Evolutionary conservation across 73 alveolate genomes (phyloP).

Genomic region (Durusdinium trenchii): DNA sequence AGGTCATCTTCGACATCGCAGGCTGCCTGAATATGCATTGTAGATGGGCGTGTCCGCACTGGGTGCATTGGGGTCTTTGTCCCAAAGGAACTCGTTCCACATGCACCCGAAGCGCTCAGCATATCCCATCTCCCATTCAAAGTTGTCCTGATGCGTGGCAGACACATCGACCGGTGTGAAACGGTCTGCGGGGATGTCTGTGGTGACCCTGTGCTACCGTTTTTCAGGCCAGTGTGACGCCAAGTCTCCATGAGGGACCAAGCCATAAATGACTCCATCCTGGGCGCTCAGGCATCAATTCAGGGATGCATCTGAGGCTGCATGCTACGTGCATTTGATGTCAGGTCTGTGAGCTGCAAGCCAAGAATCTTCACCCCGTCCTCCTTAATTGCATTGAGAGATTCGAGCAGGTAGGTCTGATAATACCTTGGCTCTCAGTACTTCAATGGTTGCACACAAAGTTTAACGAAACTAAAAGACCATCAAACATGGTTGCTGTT

Average conservation of each 20-base stretch:
- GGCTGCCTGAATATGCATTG: slow-evolving; percentile 73
- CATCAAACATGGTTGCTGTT: too few relatives aligned
- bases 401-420: slow-evolving; percentile 31
- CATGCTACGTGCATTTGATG: neutral
- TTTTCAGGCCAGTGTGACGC: too few relatives aligned
- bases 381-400: slow-evolving; percentile 36
- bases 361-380: slow-evolving; percentile 38
- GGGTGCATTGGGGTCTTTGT: slow-evolving; percentile 65
- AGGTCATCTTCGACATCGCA: too few relatives aligned
- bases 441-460: too few relatives aligned
- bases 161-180: too few relatives aligned
- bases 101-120: slow-evolving; percentile 71
- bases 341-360: neutral
- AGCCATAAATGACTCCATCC: slow-evolving; percentile 78
- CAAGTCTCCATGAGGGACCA: slow-evolving; percentile 85
- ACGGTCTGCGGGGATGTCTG: too few relatives aligned
- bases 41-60: slow-evolving; percentile 41
- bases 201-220: too few relatives aligned
- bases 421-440: slow-evolving; percentile 9
- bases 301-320: too few relatives aligned
- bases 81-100: slow-evolving; percentile 79
- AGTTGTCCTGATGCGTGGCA: slow-evolving; percentile 96
- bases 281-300: neutral
- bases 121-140: slow-evolving; percentile 96
- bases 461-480: too few relatives aligned